Conservation (phyloP, 805 yeast genomes). For the Diddensiella caesifluorescens region DNA sequence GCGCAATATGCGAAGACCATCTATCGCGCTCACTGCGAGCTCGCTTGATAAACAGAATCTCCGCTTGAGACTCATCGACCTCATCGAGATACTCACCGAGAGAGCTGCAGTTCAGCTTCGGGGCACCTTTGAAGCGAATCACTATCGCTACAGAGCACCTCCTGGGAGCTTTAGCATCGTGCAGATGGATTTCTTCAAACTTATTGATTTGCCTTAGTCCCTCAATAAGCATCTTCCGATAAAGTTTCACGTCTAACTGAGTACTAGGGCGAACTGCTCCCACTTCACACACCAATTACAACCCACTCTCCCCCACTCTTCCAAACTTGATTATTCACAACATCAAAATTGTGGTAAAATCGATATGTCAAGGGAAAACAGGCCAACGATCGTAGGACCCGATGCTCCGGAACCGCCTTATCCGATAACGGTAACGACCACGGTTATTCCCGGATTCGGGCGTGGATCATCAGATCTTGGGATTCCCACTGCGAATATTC, state of each 20-base stretch:
- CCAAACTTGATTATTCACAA: too few relatives aligned
- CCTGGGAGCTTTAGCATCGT: constrained; percentile 14
- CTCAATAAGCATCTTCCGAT: too few relatives aligned
- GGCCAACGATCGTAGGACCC: constrained; percentile 32
- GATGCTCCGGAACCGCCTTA: constrained; percentile 33
- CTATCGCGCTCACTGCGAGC: constrained; percentile 33
- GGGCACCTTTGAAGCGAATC: constrained; percentile 19
- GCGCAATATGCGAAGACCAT: constrained; percentile 39
- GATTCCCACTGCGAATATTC: constrained; percentile 91
- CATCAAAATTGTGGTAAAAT: background rate
- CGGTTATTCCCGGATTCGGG: constrained; percentile 80
- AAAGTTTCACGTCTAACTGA: too few relatives aligned
- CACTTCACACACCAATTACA: too few relatives aligned
- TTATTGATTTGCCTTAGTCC: constrained; percentile 13
- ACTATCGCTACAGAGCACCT: constrained; percentile 25
- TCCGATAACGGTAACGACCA: constrained; percentile 32
- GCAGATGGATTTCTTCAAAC: constrained; percentile 15
- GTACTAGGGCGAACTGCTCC: too few relatives aligned
- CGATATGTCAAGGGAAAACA: constrained; percentile 10
- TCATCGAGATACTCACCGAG: constrained; percentile 2
- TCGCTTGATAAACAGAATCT: constrained; percentile 35
- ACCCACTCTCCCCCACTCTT: too few relatives aligned
- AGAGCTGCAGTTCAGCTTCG: background rate
- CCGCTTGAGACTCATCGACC: constrained; percentile 19
- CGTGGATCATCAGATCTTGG: constrained; percentile 93